These are phyloP conservation scores for Rhodotorula toruloides DNA, from an alignment of 768 basidiomycete genomes.

Conservation along the genomic window DNA sequence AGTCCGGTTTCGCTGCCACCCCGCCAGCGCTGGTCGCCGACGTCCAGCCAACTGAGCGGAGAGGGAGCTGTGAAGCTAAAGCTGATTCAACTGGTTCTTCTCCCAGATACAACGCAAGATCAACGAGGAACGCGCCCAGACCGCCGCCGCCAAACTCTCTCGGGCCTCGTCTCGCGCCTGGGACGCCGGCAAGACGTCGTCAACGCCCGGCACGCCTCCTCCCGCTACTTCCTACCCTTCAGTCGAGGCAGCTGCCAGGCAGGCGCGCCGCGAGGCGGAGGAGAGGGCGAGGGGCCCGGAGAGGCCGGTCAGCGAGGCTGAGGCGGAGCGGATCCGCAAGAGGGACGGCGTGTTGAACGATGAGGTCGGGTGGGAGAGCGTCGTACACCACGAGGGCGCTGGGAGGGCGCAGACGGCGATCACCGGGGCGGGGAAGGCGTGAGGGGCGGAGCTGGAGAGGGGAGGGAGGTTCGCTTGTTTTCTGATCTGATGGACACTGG, in stretches of 20 bases:
- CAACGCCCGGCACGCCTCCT: background rate
- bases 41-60: no score
- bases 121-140: conserved; percentile 20
- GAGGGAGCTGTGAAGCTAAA: background rate
- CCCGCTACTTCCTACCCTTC: conserved; percentile 19
- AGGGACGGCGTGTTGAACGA: conserved; percentile 14
- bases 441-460: no score
- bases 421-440: no score
- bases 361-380: conserved; percentile 29
- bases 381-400: conserved; percentile 20
- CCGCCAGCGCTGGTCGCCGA: no score
- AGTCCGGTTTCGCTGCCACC: no score
- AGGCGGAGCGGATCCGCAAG: conserved; percentile 4
- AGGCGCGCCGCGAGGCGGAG: background rate
- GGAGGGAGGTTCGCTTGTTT: no score
- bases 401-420: conserved; percentile 9
- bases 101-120: conserved; percentile 18
- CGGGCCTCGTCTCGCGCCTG: conserved; percentile 13
- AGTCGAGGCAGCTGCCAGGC: background rate
- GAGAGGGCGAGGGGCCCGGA: background rate
- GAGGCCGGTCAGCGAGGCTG: background rate
- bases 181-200: conserved; percentile 23
- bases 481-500: no score
- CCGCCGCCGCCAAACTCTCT: conserved; percentile 24
- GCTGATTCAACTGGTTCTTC: no score